Conservation (phyloP, 495 filamentous ascomycete genomes). For the Parmelia sp. region DNA sequence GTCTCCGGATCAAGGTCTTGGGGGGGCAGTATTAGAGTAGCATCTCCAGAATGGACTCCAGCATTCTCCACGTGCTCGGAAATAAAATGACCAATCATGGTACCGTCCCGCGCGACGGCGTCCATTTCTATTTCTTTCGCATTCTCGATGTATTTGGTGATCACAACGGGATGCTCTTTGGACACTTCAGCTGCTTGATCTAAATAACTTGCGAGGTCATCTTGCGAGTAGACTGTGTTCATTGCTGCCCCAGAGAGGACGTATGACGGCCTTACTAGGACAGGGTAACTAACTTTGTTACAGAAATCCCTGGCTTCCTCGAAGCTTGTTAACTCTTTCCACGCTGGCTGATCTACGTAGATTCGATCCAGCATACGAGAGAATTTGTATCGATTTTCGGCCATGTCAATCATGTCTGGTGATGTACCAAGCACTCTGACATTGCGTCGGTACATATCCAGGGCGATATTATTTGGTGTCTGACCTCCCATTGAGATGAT, state of each 20-base stretch:
- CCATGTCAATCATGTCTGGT: slow-evolving; percentile 96
- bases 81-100: slow-evolving; percentile 86
- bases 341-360: slow-evolving; percentile 88
- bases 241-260: slow-evolving; percentile 97
- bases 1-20: slow-evolving; percentile 90
- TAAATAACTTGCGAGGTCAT: slow-evolving; percentile 85
- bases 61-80: slow-evolving; percentile 97
- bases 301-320: slow-evolving; percentile 83
- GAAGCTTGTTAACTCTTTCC: slow-evolving; percentile 94
- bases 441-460: slow-evolving; percentile 79
- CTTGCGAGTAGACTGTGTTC: slow-evolving; percentile 94
- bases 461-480: slow-evolving; percentile 95
- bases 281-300: slow-evolving; percentile 82
- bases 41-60: slow-evolving; percentile 96
- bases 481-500: slow-evolving; percentile 97
- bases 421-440: slow-evolving; percentile 92
- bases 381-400: slow-evolving; percentile 98
- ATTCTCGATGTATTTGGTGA: slow-evolving; percentile 97
- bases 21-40: slow-evolving; percentile 90
- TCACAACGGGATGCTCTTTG: slow-evolving; percentile 97
- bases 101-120: slow-evolving; percentile 80
- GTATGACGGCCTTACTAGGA: slow-evolving; percentile 92
- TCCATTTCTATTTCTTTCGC: slow-evolving; percentile 98
- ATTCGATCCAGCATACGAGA: slow-evolving; percentile 95
- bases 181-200: slow-evolving; percentile 86